Base-by-base conservation (phyloP, 176 grass and related monocot genomes). In the Secale cereale region DNA sequence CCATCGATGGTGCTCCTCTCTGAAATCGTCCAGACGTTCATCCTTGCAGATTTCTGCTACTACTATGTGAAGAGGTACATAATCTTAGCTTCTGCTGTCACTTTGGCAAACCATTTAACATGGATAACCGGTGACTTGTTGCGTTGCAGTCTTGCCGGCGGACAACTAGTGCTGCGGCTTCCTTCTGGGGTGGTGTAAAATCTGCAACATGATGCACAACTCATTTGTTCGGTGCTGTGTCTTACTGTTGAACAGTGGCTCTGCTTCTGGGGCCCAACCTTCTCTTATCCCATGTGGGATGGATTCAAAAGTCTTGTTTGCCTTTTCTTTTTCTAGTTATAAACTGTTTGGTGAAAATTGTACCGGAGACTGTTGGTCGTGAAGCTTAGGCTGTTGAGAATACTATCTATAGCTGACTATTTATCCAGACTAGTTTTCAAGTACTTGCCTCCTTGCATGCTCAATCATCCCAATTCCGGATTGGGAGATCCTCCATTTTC, bases 31-130 rank as follows among this genome's bases (percentile, higher is more conserved):
- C 96, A 98, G 84, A 98, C 96, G 17, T 95, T 98, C 89, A 98
- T 98, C 91, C 96, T 98, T 15, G 96, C 96, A 15, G 96, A 98
- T 87, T 98, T 98, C 86, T 98, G 96, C 93, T 98, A 98, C 74
- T 98, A 95, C 86, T 98, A 98, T 64, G 89, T 98, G 65, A 94
- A 95, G 88, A 98, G 96, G 96, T 95, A 81, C 76, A 10, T 37
- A 50, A 22, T 76, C 35, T 40, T 40, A 25, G 6, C 8, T 22
- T 81, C 50, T 70, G 30, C 33, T 76, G 8, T 76, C 66, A 7
- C 13, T 6, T 30, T 5, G 6, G 7, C 45, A 43, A 74, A 66
- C 15, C 50, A 16, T 35, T 33, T 16, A 75, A 13, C 68, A 59
- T 36, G 2, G 15, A 52, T 87, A 69, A 91, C 50, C 0, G 17